phyloP scores from a whole-genome alignment of 192 early-diverging fungal species.

The Gryganskiella cystojenkinii region DNA sequence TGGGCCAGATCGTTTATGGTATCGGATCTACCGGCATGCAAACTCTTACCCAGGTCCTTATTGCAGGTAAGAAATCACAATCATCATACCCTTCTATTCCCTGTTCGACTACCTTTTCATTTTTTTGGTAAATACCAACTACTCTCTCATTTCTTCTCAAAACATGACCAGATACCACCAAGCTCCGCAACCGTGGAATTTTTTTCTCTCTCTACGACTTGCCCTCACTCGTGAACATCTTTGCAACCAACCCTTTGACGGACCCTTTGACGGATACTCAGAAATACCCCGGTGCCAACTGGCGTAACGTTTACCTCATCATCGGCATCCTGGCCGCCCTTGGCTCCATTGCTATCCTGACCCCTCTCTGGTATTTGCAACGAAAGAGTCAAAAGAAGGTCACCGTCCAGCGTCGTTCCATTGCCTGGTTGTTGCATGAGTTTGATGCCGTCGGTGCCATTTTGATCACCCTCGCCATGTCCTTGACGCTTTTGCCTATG shows the following conservation, averaged over 20 bases:
- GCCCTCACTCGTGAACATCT: conserved; percentile 29
- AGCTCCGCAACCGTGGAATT: conserved; percentile 44
- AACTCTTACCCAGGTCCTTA: conserved; percentile 40
- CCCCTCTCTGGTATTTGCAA: conserved; percentile 44
- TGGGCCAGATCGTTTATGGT: conserved; percentile 38
- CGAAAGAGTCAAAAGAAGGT: conserved; percentile 10
- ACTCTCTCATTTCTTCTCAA: not conserved
- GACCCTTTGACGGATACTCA: conserved; percentile 11
- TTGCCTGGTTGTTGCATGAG: conserved; percentile 44
- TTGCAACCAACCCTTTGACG: conserved; percentile 14
- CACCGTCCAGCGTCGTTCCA: conserved; percentile 2
- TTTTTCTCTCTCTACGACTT: conserved; percentile 43
- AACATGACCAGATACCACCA: conserved; percentile 19
- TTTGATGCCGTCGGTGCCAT: conserved; percentile 43
- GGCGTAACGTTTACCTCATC: conserved; percentile 41
- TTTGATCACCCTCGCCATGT: conserved; percentile 36
- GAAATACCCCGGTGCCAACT: too few relatives aligned
- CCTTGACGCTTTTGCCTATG: conserved; percentile 33
- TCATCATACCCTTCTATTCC: not conserved
- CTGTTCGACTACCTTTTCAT: not conserved
- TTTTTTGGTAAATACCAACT: not conserved
- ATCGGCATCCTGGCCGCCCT: conserved; percentile 13
- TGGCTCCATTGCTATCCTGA: conserved; percentile 32
- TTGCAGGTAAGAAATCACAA: conserved; percentile 31
- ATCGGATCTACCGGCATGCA: conserved; percentile 42